Evolutionary conservation across 495 filamentous ascomycete species (phyloP), one percentile per base, ranked within the genome.

Genomic region (Tuber melanosporum): DNA sequence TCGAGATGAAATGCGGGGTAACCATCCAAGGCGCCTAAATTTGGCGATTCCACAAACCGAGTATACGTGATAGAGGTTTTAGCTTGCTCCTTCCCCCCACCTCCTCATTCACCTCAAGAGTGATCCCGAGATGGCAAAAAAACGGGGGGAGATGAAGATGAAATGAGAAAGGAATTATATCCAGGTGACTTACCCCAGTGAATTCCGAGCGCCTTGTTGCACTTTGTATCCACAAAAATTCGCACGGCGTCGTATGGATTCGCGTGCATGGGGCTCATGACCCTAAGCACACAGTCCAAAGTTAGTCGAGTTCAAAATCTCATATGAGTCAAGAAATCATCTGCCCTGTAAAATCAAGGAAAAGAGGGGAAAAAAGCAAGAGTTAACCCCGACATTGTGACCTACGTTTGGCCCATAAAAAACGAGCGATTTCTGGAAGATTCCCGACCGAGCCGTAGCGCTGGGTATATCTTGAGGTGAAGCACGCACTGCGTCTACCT

Each of bases 151-250:
- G 26, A 32, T 66, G 57, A 66, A 14, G 14, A 66, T 36, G 26
- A 66, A 66, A 36, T 36, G 57, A 36, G 57, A 14, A 62, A 6
- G 57, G 26, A 36, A 36, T 66, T 66, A 45, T 43, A 46, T 32
- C 71, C 87, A 41, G 90, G 78, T 80, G 80, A 83, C 81, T 78
- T 74, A 83, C 81, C 94, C 95, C 95, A 98, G 82, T 98, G 95
- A 77, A 98, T 97, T 20, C 88, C 95, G 86, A 98, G 88, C 26
- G 94, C 95, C 70, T 86, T 87, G 83, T 90, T 88, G 85, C 95
- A 99, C 77, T 89, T 89, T 26, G 93, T 97, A 78, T 98, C 95
- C 47, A 86, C 84, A 86, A 97, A 97, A 77, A 99, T 99, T 77
- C 94, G 91, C 71, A 97, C 95, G 0, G 90, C 88, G 83, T 99